Base-by-base conservation (phyloP, 768 basidiomycete genomes). In the Tulasnella sp. region DNA sequence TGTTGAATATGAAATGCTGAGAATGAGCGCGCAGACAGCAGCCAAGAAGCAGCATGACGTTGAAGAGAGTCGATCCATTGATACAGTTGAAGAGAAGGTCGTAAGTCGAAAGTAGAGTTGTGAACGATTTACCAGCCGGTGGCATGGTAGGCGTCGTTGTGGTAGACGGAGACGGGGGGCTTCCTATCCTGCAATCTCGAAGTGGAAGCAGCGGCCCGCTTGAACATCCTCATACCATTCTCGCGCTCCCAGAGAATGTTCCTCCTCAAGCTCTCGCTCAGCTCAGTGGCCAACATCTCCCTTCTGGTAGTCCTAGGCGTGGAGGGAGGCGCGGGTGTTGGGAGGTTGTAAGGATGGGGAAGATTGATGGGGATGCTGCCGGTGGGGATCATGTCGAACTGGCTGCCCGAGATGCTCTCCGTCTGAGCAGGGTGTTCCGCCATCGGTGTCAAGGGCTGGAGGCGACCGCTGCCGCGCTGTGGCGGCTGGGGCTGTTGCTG, bases 221-320 rank as follows among this genome's bases (percentile, higher is more conserved):
- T 34, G 26, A 41, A 42, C 40, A 69, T 59, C 66, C 74, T 66
- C 63, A 74, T 62, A 29, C 52, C 52, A 11, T 59, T 78, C 75
- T 80, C 80, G 1, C 81, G 78, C 72, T 82, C 91, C 92, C 92
- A 93, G 5, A 95, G 80, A 72, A 95, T 78, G 76, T 94, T 91
- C 62, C 90, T 83, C 26, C 94, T 83, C 74, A 96, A 80, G 73
- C 89, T 90, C 80, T 96, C 94, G 37, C 90, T 89, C 77, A 96
- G 82, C 80, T 96, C 94, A 4, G 88, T 90, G 71, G 88, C 84
- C 62, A 95, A 83, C 91, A 95, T 95, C 75, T 86, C 84, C 66
- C 91, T 83, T 2, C 94, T 85, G 2, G 92, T 94, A 52, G 94
- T 93, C 40, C 90, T 87, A 0, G 94, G 94, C 0, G 92, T 92